Evolutionary conservation across 2,329 filamentous ascomycete genomes (phyloP).

Genomic region (Amphichorda felina): DNA sequence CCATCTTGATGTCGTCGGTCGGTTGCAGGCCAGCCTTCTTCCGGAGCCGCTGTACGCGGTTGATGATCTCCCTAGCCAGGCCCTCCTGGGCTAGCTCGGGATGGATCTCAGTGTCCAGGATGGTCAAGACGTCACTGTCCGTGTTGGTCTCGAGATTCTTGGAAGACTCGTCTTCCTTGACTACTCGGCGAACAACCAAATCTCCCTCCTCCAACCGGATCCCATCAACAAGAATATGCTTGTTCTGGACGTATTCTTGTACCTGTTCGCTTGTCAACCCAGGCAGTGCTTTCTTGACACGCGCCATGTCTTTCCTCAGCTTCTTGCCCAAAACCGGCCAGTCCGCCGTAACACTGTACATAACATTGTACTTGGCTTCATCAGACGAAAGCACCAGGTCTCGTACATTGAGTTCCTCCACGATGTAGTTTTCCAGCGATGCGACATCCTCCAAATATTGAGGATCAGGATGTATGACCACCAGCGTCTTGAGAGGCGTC

Average conservation of each 20-base stretch:
- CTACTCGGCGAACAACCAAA: conserved; percentile 61
- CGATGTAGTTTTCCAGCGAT: conserved; percentile 78
- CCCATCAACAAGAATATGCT: conserved; percentile 71
- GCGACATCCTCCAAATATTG: conserved; percentile 79
- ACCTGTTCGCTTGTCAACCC: conserved; percentile 68
- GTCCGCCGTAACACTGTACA: conserved; percentile 82
- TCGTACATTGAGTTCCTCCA: conserved; percentile 82
- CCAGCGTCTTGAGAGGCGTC: conserved; percentile 77
- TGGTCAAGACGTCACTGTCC: conserved; percentile 79
- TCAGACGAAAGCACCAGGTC: conserved; percentile 77
- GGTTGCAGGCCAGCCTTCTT: conserved; percentile 88
- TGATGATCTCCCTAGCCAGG: conserved; percentile 82
- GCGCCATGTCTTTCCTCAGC: conserved; percentile 85
- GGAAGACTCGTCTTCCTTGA: conserved; percentile 60
- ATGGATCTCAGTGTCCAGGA: conserved; percentile 74
- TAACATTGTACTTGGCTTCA: conserved; percentile 82
- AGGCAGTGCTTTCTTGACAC: conserved; percentile 84
- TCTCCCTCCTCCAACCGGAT: conserved; percentile 76
- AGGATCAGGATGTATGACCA: conserved; percentile 76
- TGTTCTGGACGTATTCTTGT: conserved; percentile 61
- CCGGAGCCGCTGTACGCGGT: conserved; percentile 80
- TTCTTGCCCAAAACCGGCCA: conserved; percentile 96
- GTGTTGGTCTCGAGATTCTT: conserved; percentile 77
- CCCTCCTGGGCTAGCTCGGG: conserved; percentile 82
- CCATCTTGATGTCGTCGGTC: conserved; percentile 93